Percentiles rank a stretch among this genome's conserved stretches.
phyloP scores from a whole-genome alignment of 352 stramenopile genomes.

The Phytophthora pinifolia region DNA sequence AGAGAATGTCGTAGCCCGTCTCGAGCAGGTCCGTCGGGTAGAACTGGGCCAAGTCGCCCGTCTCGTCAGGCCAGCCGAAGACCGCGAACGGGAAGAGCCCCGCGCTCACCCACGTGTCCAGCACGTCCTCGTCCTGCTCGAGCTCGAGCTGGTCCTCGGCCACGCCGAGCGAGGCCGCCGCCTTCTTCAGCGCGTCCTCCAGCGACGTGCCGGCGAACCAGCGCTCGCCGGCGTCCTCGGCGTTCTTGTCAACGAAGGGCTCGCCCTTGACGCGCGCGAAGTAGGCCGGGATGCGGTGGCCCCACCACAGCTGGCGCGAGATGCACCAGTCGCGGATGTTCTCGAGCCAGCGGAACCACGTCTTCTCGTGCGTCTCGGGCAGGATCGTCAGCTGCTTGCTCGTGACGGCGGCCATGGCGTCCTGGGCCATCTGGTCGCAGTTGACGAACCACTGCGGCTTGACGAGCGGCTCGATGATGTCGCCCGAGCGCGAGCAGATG shows the following conservation, averaged over 20 bases:
- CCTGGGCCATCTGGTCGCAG: conserved; percentile 85
- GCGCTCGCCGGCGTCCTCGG: conserved; percentile 50
- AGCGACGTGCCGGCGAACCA: conserved; percentile 83
- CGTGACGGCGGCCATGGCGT: conserved; percentile 80
- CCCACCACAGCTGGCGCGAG: conserved; percentile 99
- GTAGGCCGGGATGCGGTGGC: conserved; percentile 99
- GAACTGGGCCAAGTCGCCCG: conserved; percentile 85
- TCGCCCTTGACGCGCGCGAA: conserved; percentile 92
- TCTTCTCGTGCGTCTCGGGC: conserved; percentile 92
- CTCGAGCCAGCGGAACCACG: conserved; percentile 97
- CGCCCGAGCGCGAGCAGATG: conserved; percentile 97
- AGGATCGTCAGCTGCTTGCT: conserved; percentile 85
- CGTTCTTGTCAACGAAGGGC: conserved; percentile 71
- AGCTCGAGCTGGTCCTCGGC: conserved; percentile 74
- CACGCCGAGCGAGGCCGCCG: conserved; percentile 64
- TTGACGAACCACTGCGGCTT: conserved; percentile 99
- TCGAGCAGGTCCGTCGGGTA: conserved; percentile 97
- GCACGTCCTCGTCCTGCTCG: conserved; percentile 98
- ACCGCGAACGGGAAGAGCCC: conserved; percentile 95
- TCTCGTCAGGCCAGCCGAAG: conserved; percentile 79
- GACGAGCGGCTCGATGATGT: conserved; percentile 99
- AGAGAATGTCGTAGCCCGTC: conserved; percentile 99
- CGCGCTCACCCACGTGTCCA: conserved; percentile 99
- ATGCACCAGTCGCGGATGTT: conserved; percentile 99
- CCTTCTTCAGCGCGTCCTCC: conserved; percentile 91